Evolutionary conservation across 2,329 filamentous ascomycete species (phyloP).

Genomic region (Microsporum ferrugineum): DNA sequence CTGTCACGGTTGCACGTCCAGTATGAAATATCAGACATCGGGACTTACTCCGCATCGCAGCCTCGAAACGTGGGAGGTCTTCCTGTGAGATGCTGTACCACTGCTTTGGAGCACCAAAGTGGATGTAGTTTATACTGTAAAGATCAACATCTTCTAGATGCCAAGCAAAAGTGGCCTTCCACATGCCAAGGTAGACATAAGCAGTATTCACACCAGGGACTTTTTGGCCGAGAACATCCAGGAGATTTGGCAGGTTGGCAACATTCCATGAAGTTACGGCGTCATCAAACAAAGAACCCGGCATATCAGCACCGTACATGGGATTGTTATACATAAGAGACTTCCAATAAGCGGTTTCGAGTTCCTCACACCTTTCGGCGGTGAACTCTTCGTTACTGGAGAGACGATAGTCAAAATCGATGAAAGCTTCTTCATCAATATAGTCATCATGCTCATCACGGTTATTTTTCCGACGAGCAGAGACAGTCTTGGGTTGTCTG

Average conservation of each 20-base stretch:
- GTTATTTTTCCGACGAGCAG: constrained; percentile 77
- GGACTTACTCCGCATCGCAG: constrained; percentile 66
- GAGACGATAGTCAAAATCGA: constrained; percentile 81
- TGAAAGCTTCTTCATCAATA: constrained; percentile 82
- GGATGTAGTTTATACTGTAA: constrained; percentile 99
- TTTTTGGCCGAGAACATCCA: constrained; percentile 89
- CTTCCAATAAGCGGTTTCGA: constrained; percentile 95
- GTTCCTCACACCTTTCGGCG: constrained; percentile 79
- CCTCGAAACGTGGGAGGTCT: constrained; percentile 84
- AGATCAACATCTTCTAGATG: constrained; percentile 96
- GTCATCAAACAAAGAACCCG: constrained; percentile 87
- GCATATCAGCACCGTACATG: constrained; percentile 92
- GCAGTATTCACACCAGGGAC: constrained; percentile 97
- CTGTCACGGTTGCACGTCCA: background rate
- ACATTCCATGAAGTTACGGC: constrained; percentile 80
- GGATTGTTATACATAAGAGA: constrained; percentile 89
- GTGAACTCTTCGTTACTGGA: constrained; percentile 77
- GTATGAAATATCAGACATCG: background rate
- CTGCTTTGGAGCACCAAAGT: constrained; percentile 96
- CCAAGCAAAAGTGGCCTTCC: constrained; percentile 99
- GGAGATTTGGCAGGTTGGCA: constrained; percentile 81
- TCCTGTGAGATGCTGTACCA: constrained; percentile 99
- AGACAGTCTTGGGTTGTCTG: constrained; percentile 59
- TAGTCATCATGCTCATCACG: constrained; percentile 63
- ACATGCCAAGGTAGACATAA: constrained; percentile 97